Evolutionary conservation across 2,329 filamentous ascomycete species (phyloP), one percentile per base, ranked within the genome.

Genomic region (Phialophora macrospora): DNA sequence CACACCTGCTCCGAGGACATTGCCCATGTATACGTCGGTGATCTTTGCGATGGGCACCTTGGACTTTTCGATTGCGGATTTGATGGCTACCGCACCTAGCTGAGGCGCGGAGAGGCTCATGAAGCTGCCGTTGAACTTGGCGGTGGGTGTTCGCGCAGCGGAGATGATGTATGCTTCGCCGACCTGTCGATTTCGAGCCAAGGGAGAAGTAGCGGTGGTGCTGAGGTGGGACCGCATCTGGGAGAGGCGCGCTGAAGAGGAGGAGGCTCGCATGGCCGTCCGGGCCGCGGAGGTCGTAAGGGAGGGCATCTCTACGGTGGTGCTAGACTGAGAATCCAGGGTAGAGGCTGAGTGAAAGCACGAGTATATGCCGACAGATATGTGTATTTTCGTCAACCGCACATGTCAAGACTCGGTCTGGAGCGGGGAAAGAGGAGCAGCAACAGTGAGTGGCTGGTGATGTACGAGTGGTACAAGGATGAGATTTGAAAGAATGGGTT

Each of bases 1-100:
- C 5, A 95, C 85, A 20, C 86, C 86, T 52, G 85, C 94, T 77
- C 93, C 89, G 48, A 98, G 85, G 9, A 98, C 95, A 74, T 97
- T 96, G 76, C 95, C 95, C 91, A 98, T 96, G 82, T 98, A 98
- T 17, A 98, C 92, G 79, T 96, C 91, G 69, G 89, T 90, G 74
- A 98, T 92, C 76, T 90, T 90, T 38, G 89, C 87, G 60, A 87
- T 78, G 1, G 95, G 93, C 6, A 98, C 85, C 70, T 88, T 89
- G 60, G 93, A 96, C 79, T 95, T 96, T 72, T 89, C 86, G 61
- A 99, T 80, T 30, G 95, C 95, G 55, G 92, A 90, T 79, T 93
- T 95, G 82, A 99, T 98, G 65, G 93, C 95, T 17, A 89, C 88
- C 32, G 94, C 92, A 71, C 92, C 95, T 55, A 99, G 90, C 74